These are phyloP conservation scores for Eucalyptus lansdowneana DNA, from an alignment of 345 rosid species.

Conservation along the genomic window DNA sequence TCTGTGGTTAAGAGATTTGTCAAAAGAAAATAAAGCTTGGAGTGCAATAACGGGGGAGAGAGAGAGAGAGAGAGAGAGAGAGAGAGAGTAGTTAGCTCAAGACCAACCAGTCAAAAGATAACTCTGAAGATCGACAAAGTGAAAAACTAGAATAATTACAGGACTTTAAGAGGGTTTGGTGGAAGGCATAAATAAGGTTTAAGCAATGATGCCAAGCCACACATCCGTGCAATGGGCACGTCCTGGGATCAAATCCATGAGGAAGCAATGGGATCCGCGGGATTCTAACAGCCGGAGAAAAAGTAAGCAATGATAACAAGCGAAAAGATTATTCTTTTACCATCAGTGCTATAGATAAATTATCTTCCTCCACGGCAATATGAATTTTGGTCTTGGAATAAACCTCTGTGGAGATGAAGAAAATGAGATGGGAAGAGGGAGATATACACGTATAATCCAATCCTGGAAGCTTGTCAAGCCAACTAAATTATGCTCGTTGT, in stretches of 20 bases:
- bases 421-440: neutral
- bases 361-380: neutral
- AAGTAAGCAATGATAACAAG: neutral
- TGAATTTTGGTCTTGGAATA: neutral
- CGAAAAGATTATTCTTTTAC: neutral
- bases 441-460: neutral
- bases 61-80: neutral
- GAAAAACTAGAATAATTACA: constrained; percentile 1
- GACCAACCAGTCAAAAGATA: neutral
- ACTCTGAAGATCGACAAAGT: neutral
- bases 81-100: neutral
- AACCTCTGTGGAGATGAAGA: neutral
- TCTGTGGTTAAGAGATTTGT: neutral
- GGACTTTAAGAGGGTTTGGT: constrained; percentile 1
- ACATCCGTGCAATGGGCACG: neutral
- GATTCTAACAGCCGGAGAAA: neutral
- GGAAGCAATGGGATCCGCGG: neutral
- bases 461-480: neutral
- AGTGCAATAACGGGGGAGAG: neutral
- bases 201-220: constrained; percentile 6
- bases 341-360: neutral
- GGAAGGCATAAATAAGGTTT: constrained; percentile 10
- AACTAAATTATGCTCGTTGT: neutral
- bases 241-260: neutral
- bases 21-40: neutral